These are phyloP conservation scores for Amanita pallidorosea DNA, from an alignment of 768 basidiomycete genomes.

Conservation along the genomic window DNA sequence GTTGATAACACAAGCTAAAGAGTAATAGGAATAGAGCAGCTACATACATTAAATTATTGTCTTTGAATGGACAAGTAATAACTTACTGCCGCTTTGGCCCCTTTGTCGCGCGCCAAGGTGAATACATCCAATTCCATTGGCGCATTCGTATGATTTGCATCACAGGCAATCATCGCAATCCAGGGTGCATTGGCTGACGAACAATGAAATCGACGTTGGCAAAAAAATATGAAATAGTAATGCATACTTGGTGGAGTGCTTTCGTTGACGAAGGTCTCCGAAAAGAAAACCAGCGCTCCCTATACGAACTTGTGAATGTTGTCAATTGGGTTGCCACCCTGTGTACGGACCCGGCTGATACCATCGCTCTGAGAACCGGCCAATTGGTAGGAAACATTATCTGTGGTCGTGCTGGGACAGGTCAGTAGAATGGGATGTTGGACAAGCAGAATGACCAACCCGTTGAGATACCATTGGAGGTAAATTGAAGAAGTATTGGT, in stretches of 20 bases:
- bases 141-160: slow-evolving; percentile 59
- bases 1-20: slow-evolving; percentile 68
- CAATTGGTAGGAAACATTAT: slow-evolving; percentile 52
- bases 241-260: slow-evolving; percentile 37
- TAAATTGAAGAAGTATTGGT: slow-evolving; percentile 48
- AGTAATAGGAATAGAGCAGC: slow-evolving; percentile 71
- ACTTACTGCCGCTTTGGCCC: slow-evolving; percentile 72
- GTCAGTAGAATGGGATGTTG: not conserved
- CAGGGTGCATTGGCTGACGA: slow-evolving; percentile 66
- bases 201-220: slow-evolving; percentile 4
- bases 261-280: slow-evolving; percentile 43
- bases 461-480: slow-evolving; percentile 50
- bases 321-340: not conserved
- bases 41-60: slow-evolving; percentile 14
- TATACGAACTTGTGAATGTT: slow-evolving; percentile 17
- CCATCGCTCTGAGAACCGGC: slow-evolving; percentile 38
- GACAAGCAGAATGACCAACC: slow-evolving; percentile 19
- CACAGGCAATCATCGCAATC: slow-evolving; percentile 85
- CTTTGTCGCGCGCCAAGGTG: slow-evolving; percentile 66
- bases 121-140: slow-evolving; percentile 65
- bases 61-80: not conserved
- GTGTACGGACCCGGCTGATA: slow-evolving; percentile 37
- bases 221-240: slow-evolving; percentile 1
- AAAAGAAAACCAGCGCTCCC: slow-evolving; percentile 82
- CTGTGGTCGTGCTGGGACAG: slow-evolving; percentile 31